Evolutionary conservation across 352 stramenopile genomes (phyloP), one percentile per base, ranked within the genome.

Genomic region (Globisporangium alternatum): DNA sequence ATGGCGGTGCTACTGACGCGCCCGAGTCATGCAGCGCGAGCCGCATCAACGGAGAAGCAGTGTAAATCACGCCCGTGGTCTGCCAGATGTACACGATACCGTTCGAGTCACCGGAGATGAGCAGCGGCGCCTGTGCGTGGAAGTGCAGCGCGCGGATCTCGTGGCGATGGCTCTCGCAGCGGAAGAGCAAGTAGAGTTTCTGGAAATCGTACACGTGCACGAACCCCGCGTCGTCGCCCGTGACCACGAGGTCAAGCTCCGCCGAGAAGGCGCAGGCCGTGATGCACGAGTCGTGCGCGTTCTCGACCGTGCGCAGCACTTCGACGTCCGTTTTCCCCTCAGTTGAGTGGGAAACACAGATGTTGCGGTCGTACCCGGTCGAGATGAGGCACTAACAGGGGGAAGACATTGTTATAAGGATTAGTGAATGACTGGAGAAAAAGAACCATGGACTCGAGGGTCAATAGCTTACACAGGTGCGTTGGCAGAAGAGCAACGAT

Each of bases 201-300:
- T 77, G 67, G 48, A 91, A 86, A 41, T 91, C 77, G 58, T 90
- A 86, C 2, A 91, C 66, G 52, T 88, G 80, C 35, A 91, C 68
- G 51, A 66, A 70, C 12, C 82, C 82, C 5, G 69, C 15, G 54
- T 86, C 76, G 53, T 91, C 82, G 1, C 75, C 82, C 15, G 82
- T 90, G 4, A 78, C 82, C 15, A 91, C 62, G 21, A 90, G 71
- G 13, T 77, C 66, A 0, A 65, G 52, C 19, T 66, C 62, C 0
- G 65, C 63, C 2, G 78, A 88, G 45, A 80, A 91, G 9, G 76
- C 62, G 43, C 76, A 84, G 12, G 77, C 74, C 0, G 78, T 86
- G 64, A 91, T 91, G 48, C 69, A 78, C 1, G 70, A 83, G 1
- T 78, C 75, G 57, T 91, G 80, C 3, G 80, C 80, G 44, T 83